A percentile compares a stretch with the other conserved stretches of the same genome.
Evolutionary conservation across 345 rosid genomes (phyloP).

Genomic region (Eucalyptus dawsonii): DNA sequence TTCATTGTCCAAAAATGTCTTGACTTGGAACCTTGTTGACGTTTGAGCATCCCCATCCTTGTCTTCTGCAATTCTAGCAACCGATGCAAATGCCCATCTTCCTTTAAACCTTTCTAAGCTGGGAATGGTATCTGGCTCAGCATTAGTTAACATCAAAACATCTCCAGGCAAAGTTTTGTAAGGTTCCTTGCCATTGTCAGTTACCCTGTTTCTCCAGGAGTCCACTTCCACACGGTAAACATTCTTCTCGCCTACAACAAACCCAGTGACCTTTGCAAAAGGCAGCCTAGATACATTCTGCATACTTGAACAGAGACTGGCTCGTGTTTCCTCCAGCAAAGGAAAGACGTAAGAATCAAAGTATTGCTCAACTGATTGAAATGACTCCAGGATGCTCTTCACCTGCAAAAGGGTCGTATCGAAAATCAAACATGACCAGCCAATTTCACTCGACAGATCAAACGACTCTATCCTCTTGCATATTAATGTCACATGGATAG

Average conservation of each 20-base stretch:
- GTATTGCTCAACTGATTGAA: not conserved
- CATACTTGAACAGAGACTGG: not conserved
- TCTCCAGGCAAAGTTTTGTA: constrained; percentile 2
- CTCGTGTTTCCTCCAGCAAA: constrained; percentile 8
- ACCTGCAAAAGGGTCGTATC: not conserved
- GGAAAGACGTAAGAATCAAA: not conserved
- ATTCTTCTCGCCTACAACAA: not conserved
- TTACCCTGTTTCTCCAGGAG: not conserved
- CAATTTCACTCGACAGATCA: not conserved
- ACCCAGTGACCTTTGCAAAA: not conserved
- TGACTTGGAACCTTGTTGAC: not conserved
- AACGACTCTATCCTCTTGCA: not conserved
- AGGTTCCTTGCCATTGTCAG: not conserved
- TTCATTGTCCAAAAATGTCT: not conserved
- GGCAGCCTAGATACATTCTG: not conserved
- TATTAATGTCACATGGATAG: not conserved
- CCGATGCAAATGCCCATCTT: not conserved
- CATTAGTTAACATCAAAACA: not conserved
- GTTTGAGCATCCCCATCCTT: not conserved
- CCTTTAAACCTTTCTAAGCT: not conserved
- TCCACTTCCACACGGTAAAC: not conserved
- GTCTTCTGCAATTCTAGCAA: not conserved
- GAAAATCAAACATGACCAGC: not conserved
- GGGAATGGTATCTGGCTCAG: not conserved
- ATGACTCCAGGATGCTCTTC: constrained; percentile 1